Conservation (phyloP, 2,329 filamentous ascomycete species). For the Xylaria sp. region DNA sequence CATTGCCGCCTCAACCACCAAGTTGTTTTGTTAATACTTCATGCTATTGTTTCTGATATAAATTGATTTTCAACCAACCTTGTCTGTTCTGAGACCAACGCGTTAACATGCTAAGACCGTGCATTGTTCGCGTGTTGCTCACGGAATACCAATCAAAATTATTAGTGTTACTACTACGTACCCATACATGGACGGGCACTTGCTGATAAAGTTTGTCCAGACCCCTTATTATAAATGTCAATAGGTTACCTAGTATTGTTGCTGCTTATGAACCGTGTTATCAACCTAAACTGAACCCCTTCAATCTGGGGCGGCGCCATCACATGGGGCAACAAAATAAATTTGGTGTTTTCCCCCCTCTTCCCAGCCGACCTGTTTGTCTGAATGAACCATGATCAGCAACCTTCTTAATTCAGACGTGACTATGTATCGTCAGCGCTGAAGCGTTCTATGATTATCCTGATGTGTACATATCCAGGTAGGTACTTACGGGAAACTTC, state of each 20-base stretch:
- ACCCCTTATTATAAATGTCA: constrained; percentile 5
- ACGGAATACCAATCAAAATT: not conserved
- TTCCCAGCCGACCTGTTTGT: not conserved
- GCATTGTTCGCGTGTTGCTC: not conserved
- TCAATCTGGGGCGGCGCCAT: constrained; percentile 10
- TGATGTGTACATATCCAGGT: not conserved
- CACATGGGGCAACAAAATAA: not conserved
- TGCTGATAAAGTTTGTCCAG: constrained; percentile 8
- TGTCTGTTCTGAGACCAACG: constrained; percentile 9
- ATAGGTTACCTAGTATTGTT: not conserved
- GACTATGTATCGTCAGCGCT: no score
- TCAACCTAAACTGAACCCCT: constrained; percentile 1
- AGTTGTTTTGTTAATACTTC: constrained; percentile 28
- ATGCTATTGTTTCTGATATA: constrained; percentile 24
- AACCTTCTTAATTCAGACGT: no score
- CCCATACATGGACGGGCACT: not conserved
- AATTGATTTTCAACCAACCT: constrained; percentile 1
- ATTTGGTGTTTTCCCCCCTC: not conserved
- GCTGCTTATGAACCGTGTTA: not conserved
- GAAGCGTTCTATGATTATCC: no score
- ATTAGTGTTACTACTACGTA: not conserved
- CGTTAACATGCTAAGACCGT: not conserved
- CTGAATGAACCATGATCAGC: not conserved
- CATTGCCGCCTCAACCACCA: constrained; percentile 21
- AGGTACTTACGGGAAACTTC: not conserved